Base-by-base conservation (phyloP, 352 stramenopile genomes). In the Thalassiosira livingstoniorum region DNA sequence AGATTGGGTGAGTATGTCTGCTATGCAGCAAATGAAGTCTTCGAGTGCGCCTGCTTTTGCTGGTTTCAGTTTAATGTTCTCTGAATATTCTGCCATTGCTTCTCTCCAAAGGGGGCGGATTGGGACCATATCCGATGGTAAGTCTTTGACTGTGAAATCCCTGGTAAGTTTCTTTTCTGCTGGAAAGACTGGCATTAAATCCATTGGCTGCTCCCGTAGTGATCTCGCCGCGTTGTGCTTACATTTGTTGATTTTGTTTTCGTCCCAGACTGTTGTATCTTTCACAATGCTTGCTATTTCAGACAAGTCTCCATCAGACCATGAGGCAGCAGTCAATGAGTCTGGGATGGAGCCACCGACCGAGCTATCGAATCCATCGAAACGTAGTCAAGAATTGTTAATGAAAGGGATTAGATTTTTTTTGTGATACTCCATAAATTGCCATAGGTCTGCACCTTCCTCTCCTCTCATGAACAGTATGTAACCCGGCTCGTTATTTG, bases 181-280 rank as follows among this genome's bases (percentile, higher is more conserved):
- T 11, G 43, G 43, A 32, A 66, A 66, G 43, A 69, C 61, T 34
- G 10, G 25, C 31, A 18, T 29, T 37, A 76, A 65, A 58, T 76
- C 53, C n/a, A 54, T 54, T 29, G 67, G 67, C 35, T 76, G 67
- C 37, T 76, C 67, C 23, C 66, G 53, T 67, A 53, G 53, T 18
- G 67, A 63, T 42, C 66, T 29, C 35, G 66, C 43, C 34, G 66
- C 47, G n/a, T 75, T 62, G 39, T 75, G 66, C 34, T 76, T 76
- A 23, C 60, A 67, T 67, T 21, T 54, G 25, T 43, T 67, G 29
- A 76, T 76, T 42, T 75, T 75, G n/a, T 66, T 47, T 10, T 69
- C 25, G 13, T 53, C 32, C 32, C 53, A 25, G 2, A 47, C 29
- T 95, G 98, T 89, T 43, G 45, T 1, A 2, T 60, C 23, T 45